These are phyloP conservation scores for Dissophora ornata DNA, from an alignment of 192 early-diverging fungal genomes.

Conservation along the genomic window DNA sequence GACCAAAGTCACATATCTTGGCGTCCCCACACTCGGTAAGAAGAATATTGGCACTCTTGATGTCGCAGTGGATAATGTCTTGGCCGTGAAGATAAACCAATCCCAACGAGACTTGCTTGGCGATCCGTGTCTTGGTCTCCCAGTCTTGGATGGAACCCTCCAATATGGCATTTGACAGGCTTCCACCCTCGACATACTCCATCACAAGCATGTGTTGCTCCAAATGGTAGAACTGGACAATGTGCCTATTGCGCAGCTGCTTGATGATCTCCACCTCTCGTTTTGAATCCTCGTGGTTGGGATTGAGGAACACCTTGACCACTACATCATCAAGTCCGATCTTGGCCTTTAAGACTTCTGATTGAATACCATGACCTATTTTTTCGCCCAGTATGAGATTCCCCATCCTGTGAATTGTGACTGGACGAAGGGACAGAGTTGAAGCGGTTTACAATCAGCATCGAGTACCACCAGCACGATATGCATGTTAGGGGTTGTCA, in stretches of 20 bases:
- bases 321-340: conserved; percentile 5
- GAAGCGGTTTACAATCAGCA: no score
- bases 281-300: background rate
- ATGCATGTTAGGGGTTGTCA: no score
- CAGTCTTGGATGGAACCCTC: background rate
- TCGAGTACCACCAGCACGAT: no score
- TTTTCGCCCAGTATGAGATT: conserved; percentile 2
- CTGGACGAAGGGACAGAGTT: no score
- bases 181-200: conserved; percentile 18
- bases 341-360: conserved; percentile 5
- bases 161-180: conserved; percentile 2
- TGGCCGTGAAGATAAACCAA: conserved; percentile 27
- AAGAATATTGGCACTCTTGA: conserved; percentile 25
- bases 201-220: conserved; percentile 8
- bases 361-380: conserved; percentile 4
- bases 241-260: conserved; percentile 4
- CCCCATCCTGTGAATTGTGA: no score
- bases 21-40: conserved; percentile 19
- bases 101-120: conserved; percentile 15
- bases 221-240: conserved; percentile 12
- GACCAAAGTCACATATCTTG: conserved; percentile 28
- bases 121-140: conserved; percentile 4
- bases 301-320: conserved; percentile 4
- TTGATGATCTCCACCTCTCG: background rate
- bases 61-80: conserved; percentile 36